phyloP scores from a whole-genome alignment of 2,329 filamentous ascomycete genomes.

The Lachnellula hyalina region DNA sequence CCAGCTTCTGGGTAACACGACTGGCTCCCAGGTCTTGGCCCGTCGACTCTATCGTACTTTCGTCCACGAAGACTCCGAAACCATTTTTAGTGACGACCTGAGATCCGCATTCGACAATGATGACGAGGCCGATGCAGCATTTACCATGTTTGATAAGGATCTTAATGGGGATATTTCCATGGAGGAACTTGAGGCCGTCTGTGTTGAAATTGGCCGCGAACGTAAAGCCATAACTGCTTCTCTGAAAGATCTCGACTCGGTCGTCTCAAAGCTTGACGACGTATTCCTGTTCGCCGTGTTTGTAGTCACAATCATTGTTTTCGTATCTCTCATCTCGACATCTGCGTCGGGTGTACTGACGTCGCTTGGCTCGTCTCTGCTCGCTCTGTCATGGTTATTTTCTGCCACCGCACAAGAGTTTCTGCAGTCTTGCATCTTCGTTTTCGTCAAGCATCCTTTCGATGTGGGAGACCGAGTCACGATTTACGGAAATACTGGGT shows the following conservation, averaged over 20 bases:
- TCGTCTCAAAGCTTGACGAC: slow-evolving; percentile 82
- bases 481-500: slow-evolving; percentile 84
- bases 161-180: slow-evolving; percentile 95
- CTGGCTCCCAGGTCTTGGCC: slow-evolving; percentile 76
- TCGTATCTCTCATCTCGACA: slow-evolving; percentile 82
- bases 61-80: slow-evolving; percentile 67
- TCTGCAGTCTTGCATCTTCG: slow-evolving; percentile 87
- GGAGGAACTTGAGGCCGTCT: slow-evolving; percentile 88
- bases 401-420: slow-evolving; percentile 92
- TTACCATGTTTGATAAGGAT: slow-evolving; percentile 91
- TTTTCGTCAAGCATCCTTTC: slow-evolving; percentile 96
- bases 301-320: slow-evolving; percentile 76
- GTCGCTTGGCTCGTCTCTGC: slow-evolving; percentile 78
- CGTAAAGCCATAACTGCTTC: slow-evolving; percentile 94
- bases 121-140: slow-evolving; percentile 85
- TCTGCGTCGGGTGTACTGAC: slow-evolving; percentile 89
- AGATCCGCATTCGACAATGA: slow-evolving; percentile 71
- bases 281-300: slow-evolving; percentile 84
- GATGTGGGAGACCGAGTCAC: slow-evolving; percentile 92
- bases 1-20: slow-evolving; percentile 66
- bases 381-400: slow-evolving; percentile 89
- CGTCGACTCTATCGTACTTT: slow-evolving; percentile 86
- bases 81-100: slow-evolving; percentile 72
- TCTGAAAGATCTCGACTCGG: slow-evolving; percentile 89
- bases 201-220: slow-evolving; percentile 89